These are phyloP conservation scores for Starmera quercuum DNA, from an alignment of 805 yeast species.

Conservation along the genomic window DNA sequence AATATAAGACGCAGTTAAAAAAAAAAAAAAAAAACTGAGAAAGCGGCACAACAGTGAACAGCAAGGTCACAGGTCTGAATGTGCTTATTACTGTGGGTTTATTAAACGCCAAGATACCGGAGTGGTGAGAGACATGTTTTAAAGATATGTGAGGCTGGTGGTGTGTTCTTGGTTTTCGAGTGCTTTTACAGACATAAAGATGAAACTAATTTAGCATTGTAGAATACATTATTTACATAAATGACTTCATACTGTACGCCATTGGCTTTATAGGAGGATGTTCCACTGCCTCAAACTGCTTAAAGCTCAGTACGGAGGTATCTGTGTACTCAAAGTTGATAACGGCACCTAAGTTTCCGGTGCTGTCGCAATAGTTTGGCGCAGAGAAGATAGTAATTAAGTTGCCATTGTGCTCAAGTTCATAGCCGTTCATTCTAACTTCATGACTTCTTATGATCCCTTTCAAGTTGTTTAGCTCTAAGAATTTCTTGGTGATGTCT, in stretches of 20 bases:
- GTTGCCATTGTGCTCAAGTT: slow-evolving; percentile 77
- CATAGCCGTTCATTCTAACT: slow-evolving; percentile 87
- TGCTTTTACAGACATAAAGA: no score
- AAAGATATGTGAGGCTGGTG: no score
- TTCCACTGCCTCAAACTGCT: slow-evolving; percentile 70
- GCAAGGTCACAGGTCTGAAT: no score
- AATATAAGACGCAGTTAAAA: no score
- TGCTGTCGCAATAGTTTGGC: slow-evolving; percentile 92
- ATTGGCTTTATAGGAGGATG: slow-evolving; percentile 92
- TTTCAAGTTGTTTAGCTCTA: slow-evolving; percentile 60
- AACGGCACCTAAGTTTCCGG: slow-evolving; percentile 87
- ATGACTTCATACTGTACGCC: slow-evolving; percentile 62
- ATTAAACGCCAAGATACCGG: no score
- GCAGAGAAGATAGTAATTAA: slow-evolving; percentile 95
- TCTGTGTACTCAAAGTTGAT: slow-evolving; percentile 59
- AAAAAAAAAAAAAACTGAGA: no score
- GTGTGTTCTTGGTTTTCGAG: no score
- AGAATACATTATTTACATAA: not conserved
- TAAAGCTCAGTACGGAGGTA: slow-evolving; percentile 38
- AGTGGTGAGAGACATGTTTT: no score
- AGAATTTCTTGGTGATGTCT: slow-evolving; percentile 77
- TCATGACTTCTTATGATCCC: slow-evolving; percentile 92
- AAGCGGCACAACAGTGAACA: no score
- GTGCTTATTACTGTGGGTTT: no score
- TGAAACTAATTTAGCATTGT: no score